Percentiles rank a stretch among this genome's conserved stretches.
phyloP scores from a whole-genome alignment of 23 red algal genomes.

The Gracilaria domingensis region DNA sequence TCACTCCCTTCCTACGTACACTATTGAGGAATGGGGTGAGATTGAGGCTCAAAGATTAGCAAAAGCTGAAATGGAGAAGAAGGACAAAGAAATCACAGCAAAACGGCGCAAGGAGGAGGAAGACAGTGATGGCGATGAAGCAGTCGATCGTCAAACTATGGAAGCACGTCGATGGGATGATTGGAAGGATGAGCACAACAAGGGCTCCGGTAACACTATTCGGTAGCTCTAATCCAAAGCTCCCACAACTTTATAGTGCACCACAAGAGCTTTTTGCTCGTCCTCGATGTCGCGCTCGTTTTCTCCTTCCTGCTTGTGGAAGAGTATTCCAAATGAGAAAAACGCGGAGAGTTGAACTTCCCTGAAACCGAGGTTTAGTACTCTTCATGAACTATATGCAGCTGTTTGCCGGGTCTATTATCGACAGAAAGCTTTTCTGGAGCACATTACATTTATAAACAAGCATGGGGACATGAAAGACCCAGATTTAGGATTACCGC shows the following conservation, averaged over 20 bases:
- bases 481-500: too few relatives aligned
- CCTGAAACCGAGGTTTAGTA: too few relatives aligned
- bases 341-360: too few relatives aligned
- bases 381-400: too few relatives aligned
- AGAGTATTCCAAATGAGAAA: too few relatives aligned
- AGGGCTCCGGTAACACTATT: constrained; percentile 88
- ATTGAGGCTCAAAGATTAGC: constrained; percentile 66
- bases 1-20: constrained; percentile 81
- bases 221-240: constrained; percentile 23
- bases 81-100: constrained; percentile 44
- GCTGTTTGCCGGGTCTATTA: too few relatives aligned
- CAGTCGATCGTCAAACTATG: constrained; percentile 57
- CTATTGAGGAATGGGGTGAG: constrained; percentile 86
- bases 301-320: too few relatives aligned
- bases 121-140: constrained; percentile 80
- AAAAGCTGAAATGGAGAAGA: constrained; percentile 49
- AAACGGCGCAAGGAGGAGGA: constrained; percentile 49
- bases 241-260: background rate
- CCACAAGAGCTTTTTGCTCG: too few relatives aligned
- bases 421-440: too few relatives aligned
- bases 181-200: constrained; percentile 87
- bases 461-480: too few relatives aligned
- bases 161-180: constrained; percentile 88
- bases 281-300: too few relatives aligned
- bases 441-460: too few relatives aligned